Evolutionary conservation across 225 moss, liverwort and hornwort species (phyloP).

Genomic region (Rhytidiadelphus loreus): DNA sequence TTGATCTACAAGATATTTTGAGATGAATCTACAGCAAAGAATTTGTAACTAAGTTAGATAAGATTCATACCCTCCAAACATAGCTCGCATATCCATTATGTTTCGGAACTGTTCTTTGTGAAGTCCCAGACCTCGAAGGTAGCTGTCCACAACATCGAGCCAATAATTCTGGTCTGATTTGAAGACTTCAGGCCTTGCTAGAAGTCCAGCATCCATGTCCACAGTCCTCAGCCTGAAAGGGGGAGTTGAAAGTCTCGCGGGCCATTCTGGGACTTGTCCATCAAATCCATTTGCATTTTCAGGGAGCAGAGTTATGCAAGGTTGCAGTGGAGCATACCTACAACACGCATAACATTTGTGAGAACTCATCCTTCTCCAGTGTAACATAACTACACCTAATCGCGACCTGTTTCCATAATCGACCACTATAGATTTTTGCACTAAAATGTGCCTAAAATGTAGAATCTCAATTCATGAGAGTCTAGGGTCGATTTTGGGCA

Average conservation of each 20-base stretch:
- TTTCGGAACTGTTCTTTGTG: constrained; percentile 59
- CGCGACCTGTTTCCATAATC: too few relatives aligned
- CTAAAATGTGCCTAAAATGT: neutral
- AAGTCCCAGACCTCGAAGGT: constrained; percentile 66
- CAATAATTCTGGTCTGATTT: constrained; percentile 55
- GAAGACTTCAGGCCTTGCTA: constrained; percentile 37
- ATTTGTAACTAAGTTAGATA: neutral
- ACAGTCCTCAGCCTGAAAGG: constrained; percentile 30
- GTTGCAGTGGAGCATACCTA: constrained; percentile 48
- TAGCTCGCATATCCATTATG: constrained; percentile 75
- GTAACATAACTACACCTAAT: neutral
- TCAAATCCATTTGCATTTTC: neutral
- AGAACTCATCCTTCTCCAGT: neutral
- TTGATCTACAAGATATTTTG: neutral
- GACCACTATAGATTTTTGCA: neutral
- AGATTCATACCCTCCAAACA: constrained; percentile 52
- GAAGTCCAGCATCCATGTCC: constrained; percentile 25
- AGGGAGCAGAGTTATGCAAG: constrained; percentile 43
- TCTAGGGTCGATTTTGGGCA: neutral
- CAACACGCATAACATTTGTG: neutral
- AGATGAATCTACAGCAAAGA: neutral
- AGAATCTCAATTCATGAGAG: neutral
- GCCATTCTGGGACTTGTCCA: constrained; percentile 38
- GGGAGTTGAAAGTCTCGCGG: constrained; percentile 34
- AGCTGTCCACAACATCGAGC: constrained; percentile 48